phyloP scores from a whole-genome alignment of 1,139 yeast species.

The Yamadazyma membranifaciens region DNA sequence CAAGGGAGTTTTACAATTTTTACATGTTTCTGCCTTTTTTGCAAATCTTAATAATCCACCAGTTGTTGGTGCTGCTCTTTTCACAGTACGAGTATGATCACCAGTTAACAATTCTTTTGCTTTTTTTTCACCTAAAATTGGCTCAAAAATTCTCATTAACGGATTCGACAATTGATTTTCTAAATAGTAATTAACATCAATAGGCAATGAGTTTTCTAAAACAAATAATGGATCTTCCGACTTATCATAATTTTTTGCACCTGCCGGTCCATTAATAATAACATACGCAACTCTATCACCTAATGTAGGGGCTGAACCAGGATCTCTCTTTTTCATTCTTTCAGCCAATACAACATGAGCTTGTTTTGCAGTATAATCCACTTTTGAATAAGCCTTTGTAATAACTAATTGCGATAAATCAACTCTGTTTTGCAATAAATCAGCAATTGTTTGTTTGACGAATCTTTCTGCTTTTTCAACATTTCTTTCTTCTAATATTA shows the following conservation, averaged over 20 bases:
- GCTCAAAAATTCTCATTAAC: conserved; percentile 88
- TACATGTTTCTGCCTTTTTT: conserved; percentile 83
- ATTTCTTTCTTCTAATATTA: conserved; percentile 83
- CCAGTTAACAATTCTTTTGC: conserved; percentile 80
- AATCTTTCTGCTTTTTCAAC: conserved; percentile 84
- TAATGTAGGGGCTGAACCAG: conserved; percentile 93
- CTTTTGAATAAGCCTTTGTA: conserved; percentile 85
- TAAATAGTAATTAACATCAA: conserved; percentile 91
- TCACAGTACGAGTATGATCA: conserved; percentile 78
- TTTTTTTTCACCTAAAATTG: conserved; percentile 83
- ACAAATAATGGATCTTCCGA: conserved; percentile 96
- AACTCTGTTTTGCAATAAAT: conserved; percentile 82
- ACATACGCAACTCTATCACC: conserved; percentile 99
- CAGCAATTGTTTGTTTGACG: conserved; percentile 87
- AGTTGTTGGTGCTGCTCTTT: conserved; percentile 59
- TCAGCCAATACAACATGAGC: conserved; percentile 97
- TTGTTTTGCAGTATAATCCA: conserved; percentile 93
- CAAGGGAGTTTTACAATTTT: conserved; percentile 82
- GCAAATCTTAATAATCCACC: conserved; percentile 93
- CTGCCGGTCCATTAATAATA: conserved; percentile 70
- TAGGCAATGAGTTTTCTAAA: conserved; percentile 85
- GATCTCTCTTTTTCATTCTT: conserved; percentile 93
- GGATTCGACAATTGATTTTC: conserved; percentile 95
- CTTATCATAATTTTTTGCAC: conserved; percentile 89
- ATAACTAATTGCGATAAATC: conserved; percentile 94